Percentiles rank a stretch among this genome's conserved stretches.
Conservation (phyloP, 306 rosid genomes). For the Cicer yamashitae region DNA sequence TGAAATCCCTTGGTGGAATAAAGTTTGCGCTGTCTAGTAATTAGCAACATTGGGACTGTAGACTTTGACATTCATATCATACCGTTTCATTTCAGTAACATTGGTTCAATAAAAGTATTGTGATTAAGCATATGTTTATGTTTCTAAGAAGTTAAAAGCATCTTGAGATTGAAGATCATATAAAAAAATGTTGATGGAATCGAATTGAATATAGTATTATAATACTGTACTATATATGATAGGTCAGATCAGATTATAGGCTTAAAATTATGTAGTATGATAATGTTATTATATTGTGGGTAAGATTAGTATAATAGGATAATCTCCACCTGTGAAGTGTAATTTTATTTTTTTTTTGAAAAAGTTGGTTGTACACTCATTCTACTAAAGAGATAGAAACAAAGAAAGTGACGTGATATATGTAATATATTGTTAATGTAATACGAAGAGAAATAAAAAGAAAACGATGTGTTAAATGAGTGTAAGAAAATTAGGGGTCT, state of each 20-base stretch:
- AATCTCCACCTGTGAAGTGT: neutral
- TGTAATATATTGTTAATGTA: too few species aligned
- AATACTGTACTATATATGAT: neutral
- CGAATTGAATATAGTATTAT: neutral
- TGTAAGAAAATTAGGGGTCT: too few species aligned
- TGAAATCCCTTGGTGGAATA: constrained; percentile 22
- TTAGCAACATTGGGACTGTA: constrained; percentile 46
- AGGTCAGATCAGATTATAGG: neutral
- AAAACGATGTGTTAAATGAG: too few species aligned
- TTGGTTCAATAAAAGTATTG: constrained; percentile 38
- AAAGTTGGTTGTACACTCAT: too few species aligned
- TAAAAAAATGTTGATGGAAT: constrained; percentile 13
- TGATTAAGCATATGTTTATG: constrained; percentile 21
- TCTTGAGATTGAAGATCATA: constrained; percentile 54
- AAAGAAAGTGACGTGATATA: too few species aligned
- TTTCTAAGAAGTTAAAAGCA: constrained; percentile 34
- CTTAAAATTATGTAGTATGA: neutral
- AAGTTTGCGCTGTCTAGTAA: constrained; percentile 41
- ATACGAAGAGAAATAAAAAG: too few species aligned
- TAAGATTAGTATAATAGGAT: neutral
- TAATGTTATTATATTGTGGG: neutral
- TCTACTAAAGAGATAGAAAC: too few species aligned
- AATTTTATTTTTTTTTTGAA: neutral
- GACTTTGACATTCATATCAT: constrained; percentile 48
- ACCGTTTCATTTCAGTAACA: constrained; percentile 35